A percentile compares a stretch with the other conserved stretches of the same genome.
These are phyloP conservation scores for Vickermania ingenoplastis DNA, from an alignment of 208 protist genomes.

Conservation along the genomic window DNA sequence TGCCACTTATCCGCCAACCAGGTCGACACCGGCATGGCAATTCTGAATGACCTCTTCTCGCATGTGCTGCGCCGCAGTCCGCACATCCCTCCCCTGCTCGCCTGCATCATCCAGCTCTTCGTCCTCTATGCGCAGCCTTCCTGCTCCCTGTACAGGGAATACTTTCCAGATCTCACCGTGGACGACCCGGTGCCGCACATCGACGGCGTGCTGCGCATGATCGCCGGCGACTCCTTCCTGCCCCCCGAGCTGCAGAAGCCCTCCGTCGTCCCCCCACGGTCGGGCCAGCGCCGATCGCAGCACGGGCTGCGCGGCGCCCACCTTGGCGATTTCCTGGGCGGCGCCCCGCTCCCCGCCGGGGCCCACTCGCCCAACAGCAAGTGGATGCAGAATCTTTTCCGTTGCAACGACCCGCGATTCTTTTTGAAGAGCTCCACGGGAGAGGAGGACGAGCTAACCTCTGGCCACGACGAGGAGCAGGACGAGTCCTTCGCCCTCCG, in stretches of 20 bases:
- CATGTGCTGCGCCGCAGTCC: not conserved
- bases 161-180: not conserved
- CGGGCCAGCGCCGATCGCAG: not conserved
- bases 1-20: slow-evolving; percentile 14
- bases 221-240: not conserved
- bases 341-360: not conserved
- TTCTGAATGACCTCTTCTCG: slow-evolving; percentile 8
- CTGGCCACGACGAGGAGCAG: not conserved
- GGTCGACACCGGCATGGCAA: slow-evolving; percentile 10
- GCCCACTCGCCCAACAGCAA: not conserved
- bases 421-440: not conserved
- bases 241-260: not conserved
- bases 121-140: not conserved
- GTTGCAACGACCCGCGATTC: not conserved
- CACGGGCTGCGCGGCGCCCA: not conserved
- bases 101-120: not conserved
- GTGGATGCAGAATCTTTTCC: not conserved
- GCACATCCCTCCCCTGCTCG: not conserved
- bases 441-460: too few species aligned
- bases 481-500: not conserved
- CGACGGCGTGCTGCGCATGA: not conserved
- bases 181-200: not conserved
- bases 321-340: not conserved
- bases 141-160: not conserved
- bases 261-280: not conserved